Conservation (phyloP, 2,329 filamentous ascomycete species). For the Knufia fluminis region DNA sequence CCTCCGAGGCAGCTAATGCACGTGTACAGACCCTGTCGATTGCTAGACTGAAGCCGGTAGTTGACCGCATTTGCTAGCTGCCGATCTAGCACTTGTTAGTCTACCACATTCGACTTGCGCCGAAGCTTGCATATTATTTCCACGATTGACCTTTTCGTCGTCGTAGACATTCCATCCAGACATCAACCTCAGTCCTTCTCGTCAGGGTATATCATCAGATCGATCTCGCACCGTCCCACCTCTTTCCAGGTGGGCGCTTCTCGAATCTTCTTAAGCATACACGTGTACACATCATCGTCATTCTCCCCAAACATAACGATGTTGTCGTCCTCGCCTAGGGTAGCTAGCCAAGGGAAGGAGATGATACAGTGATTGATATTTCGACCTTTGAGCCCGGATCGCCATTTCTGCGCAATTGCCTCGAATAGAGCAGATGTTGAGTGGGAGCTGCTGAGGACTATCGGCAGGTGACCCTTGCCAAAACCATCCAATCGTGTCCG, state of each 20-base stretch:
- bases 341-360: constrained; percentile 16
- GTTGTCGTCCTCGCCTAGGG: constrained; percentile 3
- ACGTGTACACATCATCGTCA: constrained; percentile 12
- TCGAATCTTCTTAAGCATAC: constrained; percentile 16
- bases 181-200: neutral
- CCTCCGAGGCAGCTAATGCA: neutral
- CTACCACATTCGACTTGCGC: too few relatives aligned
- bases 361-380: constrained; percentile 12
- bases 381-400: constrained; percentile 12
- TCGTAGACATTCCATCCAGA: neutral
- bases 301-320: constrained; percentile 16
- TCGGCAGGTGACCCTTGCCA: neutral
- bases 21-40: neutral
- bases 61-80: neutral
- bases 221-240: neutral
- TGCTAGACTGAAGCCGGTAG: neutral
- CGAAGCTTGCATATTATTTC: too few relatives aligned
- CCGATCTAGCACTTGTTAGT: neutral
- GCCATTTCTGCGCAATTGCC: constrained; percentile 9
- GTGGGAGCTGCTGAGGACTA: neutral
- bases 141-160: too few relatives aligned
- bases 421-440: constrained; percentile 4
- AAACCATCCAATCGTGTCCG: constrained; percentile 2
- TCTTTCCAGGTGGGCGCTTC: constrained; percentile 14
- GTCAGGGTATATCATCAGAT: neutral